Percentiles rank a stretch among this genome's conserved stretches.
phyloP scores from a whole-genome alignment of 169 alveolate genomes.

The Theileria annulata region DNA sequence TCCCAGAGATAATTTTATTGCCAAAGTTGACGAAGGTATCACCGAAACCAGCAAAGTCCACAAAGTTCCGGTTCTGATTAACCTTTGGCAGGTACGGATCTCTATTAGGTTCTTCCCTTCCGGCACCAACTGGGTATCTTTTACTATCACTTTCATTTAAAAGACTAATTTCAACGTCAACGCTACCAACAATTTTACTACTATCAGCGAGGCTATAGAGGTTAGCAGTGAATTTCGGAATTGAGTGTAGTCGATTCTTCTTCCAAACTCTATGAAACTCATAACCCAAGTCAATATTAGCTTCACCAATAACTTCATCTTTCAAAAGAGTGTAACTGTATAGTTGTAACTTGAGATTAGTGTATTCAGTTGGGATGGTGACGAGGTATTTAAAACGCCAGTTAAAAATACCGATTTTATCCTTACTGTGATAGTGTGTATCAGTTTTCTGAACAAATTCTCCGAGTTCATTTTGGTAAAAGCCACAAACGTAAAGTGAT shows the following conservation, averaged over 20 bases:
- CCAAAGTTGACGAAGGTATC: slow-evolving; percentile 81
- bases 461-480: slow-evolving; percentile 77
- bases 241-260: slow-evolving; percentile 70
- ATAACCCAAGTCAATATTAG: slow-evolving; percentile 77
- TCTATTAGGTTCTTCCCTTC: slow-evolving; percentile 88
- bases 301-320: slow-evolving; percentile 84
- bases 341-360: slow-evolving; percentile 83
- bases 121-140: slow-evolving; percentile 86
- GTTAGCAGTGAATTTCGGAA: slow-evolving; percentile 77
- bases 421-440: slow-evolving; percentile 87
- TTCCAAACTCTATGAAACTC: slow-evolving; percentile 82
- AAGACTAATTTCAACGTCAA: slow-evolving; percentile 83
- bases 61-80: slow-evolving; percentile 84
- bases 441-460: slow-evolving; percentile 81
- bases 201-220: slow-evolving; percentile 82
- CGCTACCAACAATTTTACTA: slow-evolving; percentile 80
- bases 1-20: slow-evolving; percentile 76
- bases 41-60: slow-evolving; percentile 87
- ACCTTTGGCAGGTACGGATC: slow-evolving; percentile 87
- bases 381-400: slow-evolving; percentile 87
- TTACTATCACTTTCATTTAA: slow-evolving; percentile 83
- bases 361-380: slow-evolving; percentile 83
- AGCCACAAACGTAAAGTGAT: slow-evolving; percentile 84
- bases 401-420: slow-evolving; percentile 85
- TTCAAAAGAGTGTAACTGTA: slow-evolving; percentile 71